A percentile compares a stretch with the other conserved stretches of the same genome.
These are phyloP conservation scores for Cutaneotrichosporon dermatis DNA, from an alignment of 1,284 basidiomycete genomes.

Conservation along the genomic window DNA sequence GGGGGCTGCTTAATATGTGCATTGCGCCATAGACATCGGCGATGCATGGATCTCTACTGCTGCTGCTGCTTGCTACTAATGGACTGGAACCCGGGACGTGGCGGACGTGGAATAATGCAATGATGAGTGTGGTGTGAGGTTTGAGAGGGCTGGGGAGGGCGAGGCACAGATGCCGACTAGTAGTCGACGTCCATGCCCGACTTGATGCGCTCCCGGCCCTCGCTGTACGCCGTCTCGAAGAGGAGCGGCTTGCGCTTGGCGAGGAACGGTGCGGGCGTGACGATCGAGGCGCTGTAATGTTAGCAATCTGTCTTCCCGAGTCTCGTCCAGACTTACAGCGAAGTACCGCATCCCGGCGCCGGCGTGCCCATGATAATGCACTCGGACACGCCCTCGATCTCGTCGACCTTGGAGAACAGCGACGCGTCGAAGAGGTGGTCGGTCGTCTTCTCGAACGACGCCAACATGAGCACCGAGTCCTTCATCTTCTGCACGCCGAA, in stretches of 20 bases:
- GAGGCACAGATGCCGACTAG: no score
- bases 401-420: slow-evolving; percentile 91
- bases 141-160: no score
- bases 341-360: slow-evolving; percentile 92
- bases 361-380: slow-evolving; percentile 99
- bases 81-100: no score
- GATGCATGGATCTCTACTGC: slow-evolving; percentile 8
- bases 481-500: slow-evolving; percentile 99
- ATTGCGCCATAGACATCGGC: background rate
- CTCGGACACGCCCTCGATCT: slow-evolving; percentile 93
- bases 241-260: slow-evolving; percentile 56
- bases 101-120: no score
- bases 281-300: slow-evolving; percentile 50
- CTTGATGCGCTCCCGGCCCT: slow-evolving; percentile 22
- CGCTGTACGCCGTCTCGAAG: slow-evolving; percentile 55
- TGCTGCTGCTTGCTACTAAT: no score
- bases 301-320: no score
- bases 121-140: no score
- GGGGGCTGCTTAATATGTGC: no score
- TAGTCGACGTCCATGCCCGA: slow-evolving; percentile 17
- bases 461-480: slow-evolving; percentile 98
- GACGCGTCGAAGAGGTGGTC: slow-evolving; percentile 98
- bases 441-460: slow-evolving; percentile 98
- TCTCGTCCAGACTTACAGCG: slow-evolving; percentile 51
- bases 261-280: slow-evolving; percentile 56